Conservation (phyloP, 2,329 filamentous ascomycete species). For the Decorospora gaudefroyi region DNA sequence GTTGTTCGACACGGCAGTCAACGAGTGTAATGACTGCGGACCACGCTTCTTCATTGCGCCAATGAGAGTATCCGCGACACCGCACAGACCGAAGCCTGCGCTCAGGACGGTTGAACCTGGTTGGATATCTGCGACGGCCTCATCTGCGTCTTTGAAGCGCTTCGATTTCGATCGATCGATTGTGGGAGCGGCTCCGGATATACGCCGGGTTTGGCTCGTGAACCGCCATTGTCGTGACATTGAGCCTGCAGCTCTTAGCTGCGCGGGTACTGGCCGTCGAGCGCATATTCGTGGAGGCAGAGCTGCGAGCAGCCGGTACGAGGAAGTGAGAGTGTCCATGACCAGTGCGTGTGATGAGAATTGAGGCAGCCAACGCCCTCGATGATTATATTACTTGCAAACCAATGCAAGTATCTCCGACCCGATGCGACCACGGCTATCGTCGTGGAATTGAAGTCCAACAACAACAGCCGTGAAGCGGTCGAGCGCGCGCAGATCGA, state of each 20-base stretch:
- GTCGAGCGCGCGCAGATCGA: no score
- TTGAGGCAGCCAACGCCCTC: neutral
- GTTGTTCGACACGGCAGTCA: conserved; percentile 82
- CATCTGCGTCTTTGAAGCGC: conserved; percentile 45
- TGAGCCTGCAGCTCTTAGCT: conserved; percentile 28
- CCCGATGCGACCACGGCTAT: no score
- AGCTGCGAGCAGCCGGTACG: conserved; percentile 37
- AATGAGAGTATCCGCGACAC: conserved; percentile 48
- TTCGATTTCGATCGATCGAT: conserved; percentile 46
- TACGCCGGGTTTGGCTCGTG: conserved; percentile 29
- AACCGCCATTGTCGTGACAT: conserved; percentile 29
- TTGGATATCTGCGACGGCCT: conserved; percentile 46
- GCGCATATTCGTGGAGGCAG: conserved; percentile 38
- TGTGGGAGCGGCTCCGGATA: conserved; percentile 33
- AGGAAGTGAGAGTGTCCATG: conserved; percentile 40
- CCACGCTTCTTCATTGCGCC: conserved; percentile 42
- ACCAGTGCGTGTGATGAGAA: conserved; percentile 16
- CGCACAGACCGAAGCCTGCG: conserved; percentile 48
- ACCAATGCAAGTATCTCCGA: no score
- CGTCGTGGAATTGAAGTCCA: no score
- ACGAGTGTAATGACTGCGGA: conserved; percentile 40
- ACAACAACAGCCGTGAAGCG: no score
- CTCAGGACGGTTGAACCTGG: conserved; percentile 46
- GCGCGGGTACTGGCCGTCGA: conserved; percentile 34
- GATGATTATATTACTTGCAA: no score